A percentile compares a stretch with the other conserved stretches of the same genome.
Conservation (phyloP, 78 protist genomes). For the Acrasis kona region DNA sequence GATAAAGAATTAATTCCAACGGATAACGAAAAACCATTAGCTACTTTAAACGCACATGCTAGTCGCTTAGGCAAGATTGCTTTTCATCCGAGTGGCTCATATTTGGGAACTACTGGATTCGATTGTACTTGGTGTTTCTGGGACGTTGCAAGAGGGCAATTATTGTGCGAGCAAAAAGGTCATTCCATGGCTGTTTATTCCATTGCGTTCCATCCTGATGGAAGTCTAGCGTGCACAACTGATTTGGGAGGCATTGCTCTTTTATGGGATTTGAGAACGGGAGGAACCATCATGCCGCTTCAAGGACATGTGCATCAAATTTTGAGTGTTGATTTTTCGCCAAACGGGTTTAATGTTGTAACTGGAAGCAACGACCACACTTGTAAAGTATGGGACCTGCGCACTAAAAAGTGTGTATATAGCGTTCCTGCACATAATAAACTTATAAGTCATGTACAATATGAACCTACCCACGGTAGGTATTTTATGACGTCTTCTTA, state of each 20-base stretch:
- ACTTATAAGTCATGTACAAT: neutral
- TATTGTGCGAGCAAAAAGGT: slow-evolving; percentile 21
- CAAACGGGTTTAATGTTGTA: slow-evolving; percentile 11
- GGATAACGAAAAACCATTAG: neutral
- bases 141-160: slow-evolving; percentile 13
- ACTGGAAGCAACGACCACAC: slow-evolving; percentile 53
- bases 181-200: slow-evolving; percentile 12
- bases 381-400: slow-evolving; percentile 42
- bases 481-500: slow-evolving; percentile 25
- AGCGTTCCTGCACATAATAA: slow-evolving; percentile 15
- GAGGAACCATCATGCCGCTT: slow-evolving; percentile 20
- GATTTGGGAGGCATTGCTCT: slow-evolving; percentile 14
- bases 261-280: slow-evolving; percentile 42
- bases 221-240: slow-evolving; percentile 1
- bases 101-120: slow-evolving; percentile 1
- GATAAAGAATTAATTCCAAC: too few species aligned
- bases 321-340: slow-evolving; percentile 23
- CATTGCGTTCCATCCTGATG: slow-evolving; percentile 11
- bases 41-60: slow-evolving; percentile 17
- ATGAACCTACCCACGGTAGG: slow-evolving; percentile 3
- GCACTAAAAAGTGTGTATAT: slow-evolving; percentile 23
- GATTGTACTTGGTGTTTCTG: slow-evolving; percentile 25
- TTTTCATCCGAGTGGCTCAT: slow-evolving; percentile 15
- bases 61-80: slow-evolving; percentile 2
- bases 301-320: slow-evolving; percentile 51